phyloP scores from a whole-genome alignment of 345 rosid genomes.

The Moricandia moricandioides region DNA sequence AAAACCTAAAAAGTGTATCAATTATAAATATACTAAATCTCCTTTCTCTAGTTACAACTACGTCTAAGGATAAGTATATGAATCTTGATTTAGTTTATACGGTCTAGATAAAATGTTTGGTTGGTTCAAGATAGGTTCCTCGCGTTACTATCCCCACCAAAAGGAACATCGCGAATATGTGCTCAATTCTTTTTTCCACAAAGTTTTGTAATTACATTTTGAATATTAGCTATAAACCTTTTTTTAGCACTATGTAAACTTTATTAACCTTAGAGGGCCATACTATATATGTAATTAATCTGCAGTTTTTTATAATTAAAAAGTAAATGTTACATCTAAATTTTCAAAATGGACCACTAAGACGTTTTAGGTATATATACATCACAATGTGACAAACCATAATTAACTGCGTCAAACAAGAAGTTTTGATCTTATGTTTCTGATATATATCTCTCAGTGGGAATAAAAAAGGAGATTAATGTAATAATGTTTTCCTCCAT shows the following conservation, averaged over 20 bases:
- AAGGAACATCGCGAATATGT: slow-evolving; percentile 27
- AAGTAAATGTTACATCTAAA: background rate
- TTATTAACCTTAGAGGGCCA: background rate
- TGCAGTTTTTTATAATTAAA: slow-evolving; percentile 1
- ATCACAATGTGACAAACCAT: slow-evolving; percentile 9
- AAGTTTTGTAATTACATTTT: slow-evolving; percentile 12
- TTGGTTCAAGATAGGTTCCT: slow-evolving; percentile 18
- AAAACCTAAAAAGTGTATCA: slow-evolving; percentile 13
- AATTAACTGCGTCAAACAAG: slow-evolving; percentile 5
- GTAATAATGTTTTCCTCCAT: background rate
- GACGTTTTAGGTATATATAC: background rate
- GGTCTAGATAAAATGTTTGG: background rate
- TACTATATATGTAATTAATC: slow-evolving; percentile 2
- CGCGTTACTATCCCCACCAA: background rate
- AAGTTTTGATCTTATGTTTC: background rate
- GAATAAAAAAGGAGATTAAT: background rate
- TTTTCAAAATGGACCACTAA: slow-evolving; percentile 1
- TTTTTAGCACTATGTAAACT: background rate
- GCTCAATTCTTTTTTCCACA: slow-evolving; percentile 15
- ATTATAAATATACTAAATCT: background rate
- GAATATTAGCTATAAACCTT: background rate
- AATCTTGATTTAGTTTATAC: background rate
- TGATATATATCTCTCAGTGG: background rate
- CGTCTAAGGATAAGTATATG: slow-evolving; percentile 2
- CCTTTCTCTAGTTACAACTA: background rate